A percentile compares a stretch with the other conserved stretches of the same genome.
These are phyloP conservation scores for Podaxis sp. DNA, from an alignment of 768 basidiomycete genomes.

Conservation along the genomic window DNA sequence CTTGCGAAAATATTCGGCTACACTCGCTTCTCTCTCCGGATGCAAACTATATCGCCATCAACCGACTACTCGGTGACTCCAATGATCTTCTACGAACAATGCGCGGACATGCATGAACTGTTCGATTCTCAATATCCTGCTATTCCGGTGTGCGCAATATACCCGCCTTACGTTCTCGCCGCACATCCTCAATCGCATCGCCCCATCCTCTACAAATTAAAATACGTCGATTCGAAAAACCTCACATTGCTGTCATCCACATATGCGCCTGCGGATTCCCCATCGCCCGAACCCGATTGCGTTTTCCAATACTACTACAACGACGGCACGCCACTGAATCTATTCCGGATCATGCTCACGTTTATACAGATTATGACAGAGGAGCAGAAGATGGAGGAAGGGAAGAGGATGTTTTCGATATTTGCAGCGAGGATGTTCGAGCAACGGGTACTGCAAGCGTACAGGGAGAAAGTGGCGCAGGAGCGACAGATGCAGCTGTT, in stretches of 20 bases:
- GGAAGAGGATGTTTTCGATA: constrained; percentile 99
- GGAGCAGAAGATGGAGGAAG: constrained; percentile 98
- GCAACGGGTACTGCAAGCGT: constrained; percentile 94
- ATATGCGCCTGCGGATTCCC: neutral
- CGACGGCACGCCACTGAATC: constrained; percentile 2
- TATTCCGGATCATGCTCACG: constrained; percentile 5
- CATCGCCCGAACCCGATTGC: neutral
- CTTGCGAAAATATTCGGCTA: too few relatives aligned
- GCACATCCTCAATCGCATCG: neutral
- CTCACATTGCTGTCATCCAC: neutral
- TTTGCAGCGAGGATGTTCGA: constrained; percentile 99
- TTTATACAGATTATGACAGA: constrained; percentile 76
- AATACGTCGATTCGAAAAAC: neutral
- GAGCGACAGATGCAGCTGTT: constrained; percentile 92
- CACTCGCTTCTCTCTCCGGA: too few relatives aligned
- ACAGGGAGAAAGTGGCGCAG: constrained; percentile 95
- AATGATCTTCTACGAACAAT: too few relatives aligned
- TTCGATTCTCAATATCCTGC: too few relatives aligned
- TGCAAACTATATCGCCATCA: too few relatives aligned
- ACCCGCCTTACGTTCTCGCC: constrained; percentile 16
- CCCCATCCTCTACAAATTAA: neutral
- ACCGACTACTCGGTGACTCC: too few relatives aligned
- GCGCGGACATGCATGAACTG: too few relatives aligned
- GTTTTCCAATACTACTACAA: neutral
- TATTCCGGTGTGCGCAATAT: constrained; percentile 14